These are phyloP conservation scores for Penicillium atrosanguineum DNA, from an alignment of 495 filamentous ascomycete species.

Conservation along the genomic window DNA sequence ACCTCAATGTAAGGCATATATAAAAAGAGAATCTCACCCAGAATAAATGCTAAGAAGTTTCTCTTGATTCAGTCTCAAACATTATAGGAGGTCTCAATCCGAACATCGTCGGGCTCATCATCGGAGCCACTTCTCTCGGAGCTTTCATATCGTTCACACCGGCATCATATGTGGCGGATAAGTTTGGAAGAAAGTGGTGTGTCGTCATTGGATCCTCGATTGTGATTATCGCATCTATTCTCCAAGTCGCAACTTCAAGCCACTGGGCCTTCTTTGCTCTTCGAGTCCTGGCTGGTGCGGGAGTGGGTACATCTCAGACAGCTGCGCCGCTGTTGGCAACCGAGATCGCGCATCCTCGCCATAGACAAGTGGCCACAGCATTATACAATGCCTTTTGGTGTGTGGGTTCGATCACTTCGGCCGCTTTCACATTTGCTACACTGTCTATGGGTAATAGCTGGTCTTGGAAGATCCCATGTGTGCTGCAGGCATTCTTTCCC, in stretches of 20 bases:
- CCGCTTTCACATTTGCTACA: conserved; percentile 17
- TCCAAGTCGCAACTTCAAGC: conserved; percentile 10
- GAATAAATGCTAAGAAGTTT: not conserved
- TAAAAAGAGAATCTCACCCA: not conserved
- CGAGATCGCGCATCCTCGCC: conserved; percentile 24
- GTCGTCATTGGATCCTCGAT: conserved; percentile 15
- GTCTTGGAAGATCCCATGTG: conserved; percentile 24
- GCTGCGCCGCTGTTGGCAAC: conserved; percentile 24
- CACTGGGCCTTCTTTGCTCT: conserved; percentile 26
- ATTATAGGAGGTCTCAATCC: conserved; percentile 20
- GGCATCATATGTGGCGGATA: conserved; percentile 24
- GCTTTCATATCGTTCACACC: conserved; percentile 23
- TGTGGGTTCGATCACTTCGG: conserved; percentile 20
- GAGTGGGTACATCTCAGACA: conserved; percentile 22
- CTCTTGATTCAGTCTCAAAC: conserved; percentile 8
- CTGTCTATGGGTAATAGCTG: conserved; percentile 15
- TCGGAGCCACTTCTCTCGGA: conserved; percentile 23
- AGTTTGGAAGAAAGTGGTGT: conserved; percentile 17
- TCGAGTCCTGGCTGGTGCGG: conserved; percentile 19
- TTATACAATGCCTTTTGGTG: conserved; percentile 24
- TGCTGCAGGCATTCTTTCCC: conserved; percentile 21
- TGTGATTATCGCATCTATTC: conserved; percentile 15
- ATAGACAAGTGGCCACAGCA: conserved; percentile 25
- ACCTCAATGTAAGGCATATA: conserved; percentile 20
- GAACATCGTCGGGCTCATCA: conserved; percentile 24